Percentiles rank a stretch among this genome's conserved stretches.
Conservation (phyloP, 2,329 filamentous ascomycete genomes). For the Microdochium nivale region DNA sequence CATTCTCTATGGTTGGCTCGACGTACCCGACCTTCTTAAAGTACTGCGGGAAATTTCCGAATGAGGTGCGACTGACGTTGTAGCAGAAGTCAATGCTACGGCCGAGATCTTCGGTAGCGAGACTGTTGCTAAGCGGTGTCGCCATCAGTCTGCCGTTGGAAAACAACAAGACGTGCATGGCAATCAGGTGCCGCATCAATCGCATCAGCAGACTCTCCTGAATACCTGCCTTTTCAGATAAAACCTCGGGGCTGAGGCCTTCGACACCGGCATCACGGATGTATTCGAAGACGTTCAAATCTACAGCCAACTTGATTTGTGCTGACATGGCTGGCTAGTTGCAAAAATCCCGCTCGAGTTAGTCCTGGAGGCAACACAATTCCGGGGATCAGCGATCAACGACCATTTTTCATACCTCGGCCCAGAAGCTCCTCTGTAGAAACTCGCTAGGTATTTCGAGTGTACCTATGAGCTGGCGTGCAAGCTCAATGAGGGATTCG, state of each 20-base stretch:
- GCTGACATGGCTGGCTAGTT: conserved; percentile 3
- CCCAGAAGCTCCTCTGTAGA: conserved; percentile 4
- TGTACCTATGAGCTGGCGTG: not conserved
- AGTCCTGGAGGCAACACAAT: not conserved
- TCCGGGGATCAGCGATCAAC: not conserved
- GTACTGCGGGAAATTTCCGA: not conserved
- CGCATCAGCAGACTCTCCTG: not conserved
- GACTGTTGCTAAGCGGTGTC: conserved; percentile 24
- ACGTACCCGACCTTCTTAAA: not conserved
- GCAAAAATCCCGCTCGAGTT: not conserved
- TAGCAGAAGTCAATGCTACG: conserved; percentile 21
- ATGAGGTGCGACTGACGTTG: not conserved
- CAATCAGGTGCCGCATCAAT: conserved; percentile 1
- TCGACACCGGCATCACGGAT: conserved; percentile 1
- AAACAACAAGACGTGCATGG: conserved; percentile 1
- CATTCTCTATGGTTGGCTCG: not conserved
- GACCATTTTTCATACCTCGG: conserved; percentile 2
- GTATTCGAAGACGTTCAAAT: conserved; percentile 3
- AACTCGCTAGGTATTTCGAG: conserved; percentile 6
- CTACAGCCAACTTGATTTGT: conserved; percentile 1
- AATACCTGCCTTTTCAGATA: conserved; percentile 1
- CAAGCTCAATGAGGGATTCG: conserved; percentile 1
- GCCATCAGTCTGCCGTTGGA: not conserved
- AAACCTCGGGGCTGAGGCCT: conserved; percentile 1
- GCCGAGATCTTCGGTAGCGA: conserved; percentile 29